Percentiles rank a stretch among this genome's conserved stretches.
These are phyloP conservation scores for Arachis hypogaea DNA, from an alignment of 306 rosid genomes.

Conservation along the genomic window DNA sequence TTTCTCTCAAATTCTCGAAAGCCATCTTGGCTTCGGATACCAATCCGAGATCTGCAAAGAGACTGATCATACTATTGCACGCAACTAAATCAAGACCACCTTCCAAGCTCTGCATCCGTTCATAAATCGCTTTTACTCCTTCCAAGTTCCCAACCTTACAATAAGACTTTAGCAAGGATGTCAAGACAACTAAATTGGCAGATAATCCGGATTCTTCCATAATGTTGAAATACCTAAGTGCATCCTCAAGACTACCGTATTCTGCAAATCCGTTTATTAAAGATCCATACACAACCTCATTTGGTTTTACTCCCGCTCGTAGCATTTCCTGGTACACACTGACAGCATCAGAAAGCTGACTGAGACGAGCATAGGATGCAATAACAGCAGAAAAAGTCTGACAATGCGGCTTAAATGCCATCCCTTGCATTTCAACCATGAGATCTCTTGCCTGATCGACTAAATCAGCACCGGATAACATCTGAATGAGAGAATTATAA, in stretches of 20 bases:
- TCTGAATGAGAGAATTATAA: slow-evolving; percentile 82
- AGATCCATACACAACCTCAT: slow-evolving; percentile 81
- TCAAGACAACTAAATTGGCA: slow-evolving; percentile 66
- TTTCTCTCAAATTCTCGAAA: slow-evolving; percentile 65
- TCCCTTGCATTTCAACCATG: slow-evolving; percentile 68
- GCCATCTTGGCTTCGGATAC: slow-evolving; percentile 73
- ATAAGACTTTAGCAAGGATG: slow-evolving; percentile 78
- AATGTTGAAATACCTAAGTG: slow-evolving; percentile 55
- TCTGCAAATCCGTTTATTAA: slow-evolving; percentile 91
- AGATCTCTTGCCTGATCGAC: slow-evolving; percentile 71
- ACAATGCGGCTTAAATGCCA: slow-evolving; percentile 68
- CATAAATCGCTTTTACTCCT: slow-evolving; percentile 63
- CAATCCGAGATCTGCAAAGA: slow-evolving; percentile 76
- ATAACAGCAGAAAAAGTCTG: slow-evolving; percentile 78
- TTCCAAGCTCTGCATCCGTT: slow-evolving; percentile 61
- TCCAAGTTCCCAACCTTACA: slow-evolving; percentile 70
- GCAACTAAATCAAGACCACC: slow-evolving; percentile 72
- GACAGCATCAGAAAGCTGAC: slow-evolving; percentile 73
- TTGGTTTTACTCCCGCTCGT: slow-evolving; percentile 61
- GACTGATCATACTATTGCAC: slow-evolving; percentile 75
- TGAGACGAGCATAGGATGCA: slow-evolving; percentile 73
- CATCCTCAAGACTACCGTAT: slow-evolving; percentile 70
- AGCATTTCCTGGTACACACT: slow-evolving; percentile 61
- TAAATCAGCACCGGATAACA: slow-evolving; percentile 79
- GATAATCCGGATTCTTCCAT: slow-evolving; percentile 76